Base-by-base conservation (phyloP, 2,329 filamentous ascomycete species). In the Chrysosphaeria jannelii region DNA sequence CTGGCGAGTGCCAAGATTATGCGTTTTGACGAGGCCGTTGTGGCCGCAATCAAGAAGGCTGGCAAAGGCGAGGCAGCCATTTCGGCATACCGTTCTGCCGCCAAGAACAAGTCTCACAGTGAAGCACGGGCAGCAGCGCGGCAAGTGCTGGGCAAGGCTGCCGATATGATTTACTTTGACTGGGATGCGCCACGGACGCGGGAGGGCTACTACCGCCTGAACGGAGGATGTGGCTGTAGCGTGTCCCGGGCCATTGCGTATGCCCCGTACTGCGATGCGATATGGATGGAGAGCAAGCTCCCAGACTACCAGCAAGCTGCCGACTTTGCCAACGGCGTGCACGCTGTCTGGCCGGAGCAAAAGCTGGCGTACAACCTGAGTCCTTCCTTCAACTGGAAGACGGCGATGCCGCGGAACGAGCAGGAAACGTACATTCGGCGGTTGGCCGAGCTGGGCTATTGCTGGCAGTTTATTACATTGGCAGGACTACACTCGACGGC, bases 381-480 rank as follows among this genome's bases (percentile, higher is more conserved):
- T 0, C 85, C 85, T 14, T 90, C 78, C 4, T 97, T 97, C 69
- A 97, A 97, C 63, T 97, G 85, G 85, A 93, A 93, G 56, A 59
- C 78, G 28, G 85, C 81, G 36, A 91, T 91, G 79, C 58, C 75
- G 21, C 64, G 71, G 33, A 56, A 59, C 25, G 81, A 93, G 44
- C 85, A 97, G 50, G 76, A 90, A 51, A 97, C 85, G 11, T 97
- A 93, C 52, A 97, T 97, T 51, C 54, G 66, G 31, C 74, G 85
- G 20, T 70, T 97, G 19, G 78, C 67, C 29, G 39, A 51, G 31
- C 61, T 97, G 23, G 85, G 85, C 31, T 97, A 97, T 61, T 89
- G 76, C 62, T 97, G 85, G 85, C 85, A 97, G 48, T 97, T 97
- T 57, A 97, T 97, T 53, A 97, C 85, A n/a, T 63, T 97, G 22